A percentile compares a stretch with the other conserved stretches of the same genome.
These are phyloP conservation scores for Protomyces arabidopsidicola DNA, from an alignment of 1,139 yeast species.

Conservation along the genomic window DNA sequence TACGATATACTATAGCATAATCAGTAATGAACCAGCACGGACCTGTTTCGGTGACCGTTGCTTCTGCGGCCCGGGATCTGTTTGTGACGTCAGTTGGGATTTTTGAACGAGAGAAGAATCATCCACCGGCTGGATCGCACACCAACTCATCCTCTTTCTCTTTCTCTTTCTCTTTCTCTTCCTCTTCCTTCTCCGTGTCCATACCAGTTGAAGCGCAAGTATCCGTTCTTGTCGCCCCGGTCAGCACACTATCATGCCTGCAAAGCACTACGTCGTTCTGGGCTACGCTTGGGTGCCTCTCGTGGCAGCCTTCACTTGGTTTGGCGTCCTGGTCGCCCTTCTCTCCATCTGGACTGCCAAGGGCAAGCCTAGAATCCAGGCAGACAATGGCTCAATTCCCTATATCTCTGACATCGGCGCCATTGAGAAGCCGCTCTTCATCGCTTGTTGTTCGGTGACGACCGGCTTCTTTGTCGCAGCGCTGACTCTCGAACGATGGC, in stretches of 20 bases:
- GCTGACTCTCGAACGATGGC: conserved; percentile 52
- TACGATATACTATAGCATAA: no score
- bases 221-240: neutral
- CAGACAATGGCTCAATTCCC: conserved; percentile 35
- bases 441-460: conserved; percentile 72
- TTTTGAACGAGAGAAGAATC: no score
- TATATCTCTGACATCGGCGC: conserved; percentile 85
- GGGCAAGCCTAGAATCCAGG: conserved; percentile 44
- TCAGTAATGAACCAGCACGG: no score
- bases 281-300: conserved; percentile 45
- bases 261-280: conserved; percentile 11
- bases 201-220: neutral
- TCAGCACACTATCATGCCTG: neutral
- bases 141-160: no score
- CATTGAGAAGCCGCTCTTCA: conserved; percentile 76
- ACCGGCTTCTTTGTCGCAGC: conserved; percentile 73
- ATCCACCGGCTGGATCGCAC: no score
- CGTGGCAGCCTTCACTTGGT: conserved; percentile 57
- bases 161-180: neutral
- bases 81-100: no score
- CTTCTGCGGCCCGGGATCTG: no score
- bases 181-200: neutral
- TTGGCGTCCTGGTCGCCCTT: conserved; percentile 73
- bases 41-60: no score
- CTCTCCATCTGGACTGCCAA: conserved; percentile 68